These are phyloP conservation scores for Phytophthora palmivora DNA, from an alignment of 352 stramenopile species.

Conservation along the genomic window DNA sequence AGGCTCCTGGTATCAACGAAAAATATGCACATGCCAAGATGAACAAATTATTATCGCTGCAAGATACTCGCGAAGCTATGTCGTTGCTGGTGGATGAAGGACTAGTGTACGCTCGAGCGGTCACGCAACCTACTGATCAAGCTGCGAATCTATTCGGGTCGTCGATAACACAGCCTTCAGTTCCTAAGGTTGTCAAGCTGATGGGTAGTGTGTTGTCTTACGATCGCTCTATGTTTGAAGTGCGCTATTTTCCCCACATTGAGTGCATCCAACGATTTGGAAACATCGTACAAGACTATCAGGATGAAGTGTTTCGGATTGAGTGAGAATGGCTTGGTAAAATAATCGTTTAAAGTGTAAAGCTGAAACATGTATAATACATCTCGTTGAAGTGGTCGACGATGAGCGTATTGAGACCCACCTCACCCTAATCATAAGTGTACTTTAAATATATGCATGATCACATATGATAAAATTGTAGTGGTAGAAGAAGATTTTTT, in stretches of 20 bases:
- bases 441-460: too few relatives aligned
- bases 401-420: too few relatives aligned
- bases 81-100: constrained; percentile 75
- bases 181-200: constrained; percentile 47
- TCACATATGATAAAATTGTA: too few relatives aligned
- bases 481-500: too few relatives aligned
- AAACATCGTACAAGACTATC: constrained; percentile 77
- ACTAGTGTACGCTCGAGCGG: constrained; percentile 67
- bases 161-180: constrained; percentile 14
- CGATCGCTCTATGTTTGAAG: constrained; percentile 51
- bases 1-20: constrained; percentile 68
- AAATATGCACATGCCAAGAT: constrained; percentile 59
- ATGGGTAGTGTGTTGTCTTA: constrained; percentile 52
- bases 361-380: constrained; percentile 10
- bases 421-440: too few relatives aligned
- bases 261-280: constrained; percentile 86
- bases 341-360: constrained; percentile 8
- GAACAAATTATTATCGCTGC: constrained; percentile 67
- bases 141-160: constrained; percentile 41
- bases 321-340: constrained; percentile 14
- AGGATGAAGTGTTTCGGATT: constrained; percentile 53
- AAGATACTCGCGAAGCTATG: constrained; percentile 79
- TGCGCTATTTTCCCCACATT: constrained; percentile 83
- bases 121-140: constrained; percentile 13
- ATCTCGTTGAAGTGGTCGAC: not conserved